phyloP scores from a whole-genome alignment of 306 rosid species.

The Malus domestica region ASM211411v1 NC_041798.1:13254501-13255000 shows the following conservation, averaged over 20 bases:
- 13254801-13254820: accelerated
- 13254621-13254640: slow-evolving; percentile 29
- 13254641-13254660: slow-evolving; percentile 30
- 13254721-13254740: slow-evolving; percentile 19
- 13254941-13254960: too few relatives aligned
- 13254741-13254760: slow-evolving; percentile 24
- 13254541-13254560: slow-evolving; percentile 23
- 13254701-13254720: slow-evolving; percentile 6
- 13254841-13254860: too few relatives aligned
- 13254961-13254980: too few relatives aligned
- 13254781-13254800: background rate
- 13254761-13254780: background rate
- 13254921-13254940: too few relatives aligned
- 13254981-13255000: too few relatives aligned
- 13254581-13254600: slow-evolving; percentile 46
- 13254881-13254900: too few relatives aligned
- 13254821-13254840: too few relatives aligned
- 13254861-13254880: too few relatives aligned
- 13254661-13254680: slow-evolving; percentile 6
- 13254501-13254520: background rate
- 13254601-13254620: slow-evolving; percentile 59
- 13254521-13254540: slow-evolving; percentile 45
- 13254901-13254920: too few relatives aligned
- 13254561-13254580: slow-evolving; percentile 36
- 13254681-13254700: slow-evolving; percentile 29